phyloP scores from a whole-genome alignment of 257 asterid genomes.

The Petrea volubilis region DNA sequence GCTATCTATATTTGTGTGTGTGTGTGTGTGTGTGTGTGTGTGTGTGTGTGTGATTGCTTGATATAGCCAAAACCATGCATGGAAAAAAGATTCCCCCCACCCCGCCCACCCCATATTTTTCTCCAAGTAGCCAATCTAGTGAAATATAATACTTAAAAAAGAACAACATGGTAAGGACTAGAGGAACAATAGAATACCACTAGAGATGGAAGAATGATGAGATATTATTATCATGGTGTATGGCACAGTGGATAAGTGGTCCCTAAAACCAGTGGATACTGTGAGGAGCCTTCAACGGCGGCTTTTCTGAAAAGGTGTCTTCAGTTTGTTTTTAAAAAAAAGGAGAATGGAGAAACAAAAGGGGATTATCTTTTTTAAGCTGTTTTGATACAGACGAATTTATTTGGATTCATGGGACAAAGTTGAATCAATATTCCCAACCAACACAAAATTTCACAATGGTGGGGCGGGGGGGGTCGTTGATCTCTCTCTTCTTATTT shows the following conservation, averaged over 20 bases:
- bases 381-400: conserved; percentile 13
- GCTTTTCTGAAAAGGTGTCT: not conserved
- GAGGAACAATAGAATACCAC: not conserved
- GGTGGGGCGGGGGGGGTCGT: not conserved
- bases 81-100: not conserved
- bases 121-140: not conserved
- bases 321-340: conserved; percentile 12
- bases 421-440: not conserved
- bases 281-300: not conserved
- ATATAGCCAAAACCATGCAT: not conserved
- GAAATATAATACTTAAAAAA: not conserved
- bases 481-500: too few relatives aligned
- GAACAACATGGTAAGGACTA: not conserved
- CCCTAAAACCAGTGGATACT: conserved; percentile 13
- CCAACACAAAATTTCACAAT: not conserved
- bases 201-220: conserved; percentile 25
- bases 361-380: conserved; percentile 8
- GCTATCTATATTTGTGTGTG: too few relatives aligned
- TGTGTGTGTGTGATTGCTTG: not conserved
- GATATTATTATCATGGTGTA: conserved; percentile 8
- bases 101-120: not conserved
- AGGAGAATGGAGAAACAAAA: conserved; percentile 11
- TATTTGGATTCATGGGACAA: not conserved
- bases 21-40: too few relatives aligned
- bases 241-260: conserved; percentile 17